Conservation (phyloP, 495 filamentous ascomycete genomes). For the Penicillium atrosanguineum region DNA sequence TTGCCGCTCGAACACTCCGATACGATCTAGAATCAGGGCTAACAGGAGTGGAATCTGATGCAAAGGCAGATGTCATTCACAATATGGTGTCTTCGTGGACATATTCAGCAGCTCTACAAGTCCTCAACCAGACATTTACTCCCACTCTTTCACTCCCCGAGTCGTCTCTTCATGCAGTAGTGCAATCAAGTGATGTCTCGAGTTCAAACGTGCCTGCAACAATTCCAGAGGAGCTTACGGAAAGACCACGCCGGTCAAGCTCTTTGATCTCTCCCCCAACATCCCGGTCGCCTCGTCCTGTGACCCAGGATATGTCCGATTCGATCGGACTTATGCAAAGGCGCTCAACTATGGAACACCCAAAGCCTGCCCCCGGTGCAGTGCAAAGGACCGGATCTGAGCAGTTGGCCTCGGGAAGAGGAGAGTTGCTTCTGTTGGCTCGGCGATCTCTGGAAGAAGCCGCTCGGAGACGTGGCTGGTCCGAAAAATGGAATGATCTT, state of each 20-base stretch:
- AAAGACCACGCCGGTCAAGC: constrained; percentile 43
- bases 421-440: constrained; percentile 75
- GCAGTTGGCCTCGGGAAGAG: constrained; percentile 78
- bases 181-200: constrained; percentile 26
- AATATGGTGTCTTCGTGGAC: constrained; percentile 84
- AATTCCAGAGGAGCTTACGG: constrained; percentile 42
- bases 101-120: constrained; percentile 73
- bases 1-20: constrained; percentile 71
- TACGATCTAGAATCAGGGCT: constrained; percentile 58
- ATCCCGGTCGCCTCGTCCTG: constrained; percentile 25
- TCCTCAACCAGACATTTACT: constrained; percentile 73
- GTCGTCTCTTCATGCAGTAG: constrained; percentile 45
- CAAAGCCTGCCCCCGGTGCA: constrained; percentile 22
- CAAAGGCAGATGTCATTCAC: constrained; percentile 59
- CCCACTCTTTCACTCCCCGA: constrained; percentile 64
- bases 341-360: constrained; percentile 29
- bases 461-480: constrained; percentile 72
- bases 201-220: constrained; percentile 7
- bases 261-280: constrained; percentile 33
- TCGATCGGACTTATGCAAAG: constrained; percentile 17
- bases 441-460: constrained; percentile 73
- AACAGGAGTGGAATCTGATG: constrained; percentile 31
- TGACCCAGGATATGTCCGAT: constrained; percentile 35
- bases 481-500: constrained; percentile 69
- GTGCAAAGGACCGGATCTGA: constrained; percentile 64